Conservation (phyloP, 2,329 filamentous ascomycete genomes). For the Penicillium oxalicum region DNA sequence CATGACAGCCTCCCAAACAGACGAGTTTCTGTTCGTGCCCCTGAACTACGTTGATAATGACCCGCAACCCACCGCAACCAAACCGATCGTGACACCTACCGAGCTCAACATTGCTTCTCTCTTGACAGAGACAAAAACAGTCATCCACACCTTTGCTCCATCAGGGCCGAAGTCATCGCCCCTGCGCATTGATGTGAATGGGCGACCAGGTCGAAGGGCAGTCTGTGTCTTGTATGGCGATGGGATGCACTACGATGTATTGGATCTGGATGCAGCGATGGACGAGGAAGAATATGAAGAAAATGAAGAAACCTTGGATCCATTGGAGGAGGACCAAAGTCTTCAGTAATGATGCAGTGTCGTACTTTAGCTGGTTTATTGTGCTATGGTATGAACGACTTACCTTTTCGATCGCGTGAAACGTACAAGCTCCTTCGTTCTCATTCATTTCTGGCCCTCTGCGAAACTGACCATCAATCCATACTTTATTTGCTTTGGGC, state of each 20-base stretch:
- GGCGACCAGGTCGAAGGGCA: constrained; percentile 47
- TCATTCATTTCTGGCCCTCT: too few relatives aligned
- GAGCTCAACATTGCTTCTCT: constrained; percentile 18
- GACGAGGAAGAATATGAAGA: constrained; percentile 17
- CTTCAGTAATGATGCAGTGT: neutral
- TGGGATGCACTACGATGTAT: constrained; percentile 48
- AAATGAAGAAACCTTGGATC: constrained; percentile 19
- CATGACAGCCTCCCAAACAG: neutral
- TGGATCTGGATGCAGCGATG: constrained; percentile 49
- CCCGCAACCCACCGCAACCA: constrained; percentile 5
- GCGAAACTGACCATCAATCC: too few relatives aligned
- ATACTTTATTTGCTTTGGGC: too few relatives aligned
- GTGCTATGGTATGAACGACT: too few relatives aligned
- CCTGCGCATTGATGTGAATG: constrained; percentile 49
- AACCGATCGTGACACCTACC: constrained; percentile 9
- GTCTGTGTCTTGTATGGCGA: constrained; percentile 52
- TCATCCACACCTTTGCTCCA: constrained; percentile 44
- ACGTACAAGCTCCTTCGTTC: too few relatives aligned
- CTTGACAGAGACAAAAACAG: constrained; percentile 15
- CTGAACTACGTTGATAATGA: constrained; percentile 20
- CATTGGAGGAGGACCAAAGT: constrained; percentile 11
- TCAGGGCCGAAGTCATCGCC: constrained; percentile 44
- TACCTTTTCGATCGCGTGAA: too few relatives aligned
- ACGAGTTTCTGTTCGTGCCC: constrained; percentile 6
- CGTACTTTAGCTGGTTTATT: too few relatives aligned